phyloP scores from a whole-genome alignment of 352 stramenopile genomes.

The Phytophthora foliorum region DNA sequence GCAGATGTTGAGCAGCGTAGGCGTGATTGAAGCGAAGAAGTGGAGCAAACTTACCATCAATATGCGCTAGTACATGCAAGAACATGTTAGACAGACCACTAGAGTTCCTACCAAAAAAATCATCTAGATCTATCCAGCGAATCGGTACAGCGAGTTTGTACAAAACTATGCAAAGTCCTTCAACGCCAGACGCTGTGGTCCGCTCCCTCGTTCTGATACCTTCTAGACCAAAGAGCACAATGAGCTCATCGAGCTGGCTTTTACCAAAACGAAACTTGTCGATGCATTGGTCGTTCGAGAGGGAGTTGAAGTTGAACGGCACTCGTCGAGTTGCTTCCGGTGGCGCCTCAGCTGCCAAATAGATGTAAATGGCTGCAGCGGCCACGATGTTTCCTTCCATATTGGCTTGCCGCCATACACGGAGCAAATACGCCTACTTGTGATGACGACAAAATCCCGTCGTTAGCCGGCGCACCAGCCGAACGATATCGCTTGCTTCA shows the following conservation, averaged over 20 bases:
- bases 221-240: not conserved
- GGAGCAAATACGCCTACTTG: not conserved
- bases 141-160: conserved; percentile 16
- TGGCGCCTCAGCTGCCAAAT: too few species aligned
- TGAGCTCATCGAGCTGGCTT: not conserved
- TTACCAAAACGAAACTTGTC: conserved; percentile 3
- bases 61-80: conserved; percentile 5
- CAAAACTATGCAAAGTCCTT: conserved; percentile 17
- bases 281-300: too few species aligned
- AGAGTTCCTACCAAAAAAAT: conserved; percentile 3
- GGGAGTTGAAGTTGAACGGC: too few species aligned
- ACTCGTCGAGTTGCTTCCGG: too few species aligned
- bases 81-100: conserved; percentile 26
- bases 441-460: not conserved
- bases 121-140: conserved; percentile 11
- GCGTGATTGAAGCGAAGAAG: conserved; percentile 15
- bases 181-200: conserved; percentile 3
- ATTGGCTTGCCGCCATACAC: too few species aligned
- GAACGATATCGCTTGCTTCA: not conserved
- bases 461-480: conserved; percentile 1
- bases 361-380: too few species aligned
- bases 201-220: conserved; percentile 4
- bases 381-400: too few species aligned
- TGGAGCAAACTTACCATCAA: conserved; percentile 1
- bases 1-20: conserved; percentile 1